Evolutionary conservation across 73 alveolate genomes (phyloP).

Genomic region (Tetrahymena malaccensis): DNA sequence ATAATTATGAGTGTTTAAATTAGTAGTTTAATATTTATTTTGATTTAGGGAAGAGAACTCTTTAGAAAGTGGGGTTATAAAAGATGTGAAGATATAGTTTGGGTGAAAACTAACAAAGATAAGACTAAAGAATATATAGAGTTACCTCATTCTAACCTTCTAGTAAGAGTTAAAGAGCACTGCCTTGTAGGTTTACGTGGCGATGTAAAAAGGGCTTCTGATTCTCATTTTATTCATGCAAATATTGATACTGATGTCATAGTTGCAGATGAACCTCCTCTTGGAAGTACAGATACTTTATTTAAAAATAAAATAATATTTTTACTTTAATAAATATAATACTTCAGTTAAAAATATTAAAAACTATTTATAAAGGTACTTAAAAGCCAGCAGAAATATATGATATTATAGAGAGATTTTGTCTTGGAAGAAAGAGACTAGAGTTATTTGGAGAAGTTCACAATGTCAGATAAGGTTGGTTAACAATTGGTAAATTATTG

Average conservation of each 20-base stretch:
- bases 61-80: conserved; percentile 93
- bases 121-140: conserved; percentile 9
- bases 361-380: conserved; percentile 39
- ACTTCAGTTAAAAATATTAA: neutral
- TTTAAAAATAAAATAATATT: neutral
- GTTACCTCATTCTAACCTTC: conserved; percentile 39
- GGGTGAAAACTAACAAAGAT: conserved; percentile 76
- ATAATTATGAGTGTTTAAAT: neutral
- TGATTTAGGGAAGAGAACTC: conserved; percentile 45
- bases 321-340: neutral
- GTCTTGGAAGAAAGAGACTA: conserved; percentile 88
- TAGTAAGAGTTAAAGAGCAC: conserved; percentile 83
- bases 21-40: neutral
- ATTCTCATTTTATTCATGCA: conserved; percentile 93
- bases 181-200: conserved; percentile 95
- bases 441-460: conserved; percentile 84
- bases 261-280: conserved; percentile 77
- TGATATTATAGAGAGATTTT: conserved; percentile 90
- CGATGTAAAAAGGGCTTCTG: conserved; percentile 88
- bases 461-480: conserved; percentile 82
- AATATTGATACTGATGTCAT: conserved; percentile 95
- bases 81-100: conserved; percentile 93
- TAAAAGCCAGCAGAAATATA: conserved; percentile 90
- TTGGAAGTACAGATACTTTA: conserved; percentile 20
- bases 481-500: conserved; percentile 22